Percentiles rank a stretch among this genome's conserved stretches.
Conservation (phyloP, 768 basidiomycete genomes). For the Boletus subparvulus region DNA sequence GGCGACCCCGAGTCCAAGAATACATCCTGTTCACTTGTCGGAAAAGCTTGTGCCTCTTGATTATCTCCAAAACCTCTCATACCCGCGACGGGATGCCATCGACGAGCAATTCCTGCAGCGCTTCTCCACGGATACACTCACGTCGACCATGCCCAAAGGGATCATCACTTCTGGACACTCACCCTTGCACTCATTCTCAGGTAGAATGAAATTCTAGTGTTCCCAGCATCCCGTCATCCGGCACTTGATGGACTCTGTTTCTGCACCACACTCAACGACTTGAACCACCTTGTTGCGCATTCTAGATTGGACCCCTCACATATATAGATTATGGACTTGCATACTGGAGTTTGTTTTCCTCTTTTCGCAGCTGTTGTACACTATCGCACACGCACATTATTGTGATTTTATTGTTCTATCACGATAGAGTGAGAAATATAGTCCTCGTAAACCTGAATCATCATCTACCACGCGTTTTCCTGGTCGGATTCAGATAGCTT, state of each 20-base stretch:
- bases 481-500: too few species aligned
- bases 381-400: conserved; percentile 14
- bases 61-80: conserved; percentile 55
- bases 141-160: conserved; percentile 21
- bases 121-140: conserved; percentile 41
- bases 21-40: conserved; percentile 20
- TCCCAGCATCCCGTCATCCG: background rate
- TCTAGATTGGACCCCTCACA: conserved; percentile 22
- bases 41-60: conserved; percentile 60
- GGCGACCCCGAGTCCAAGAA: conserved; percentile 36
- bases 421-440: too few species aligned
- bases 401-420: conserved; percentile 15
- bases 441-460: too few species aligned
- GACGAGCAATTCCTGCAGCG: conserved; percentile 65
- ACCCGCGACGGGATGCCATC: conserved; percentile 56
- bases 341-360: conserved; percentile 23
- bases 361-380: conserved; percentile 21
- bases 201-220: conserved; percentile 24
- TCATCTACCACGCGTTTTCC: too few species aligned
- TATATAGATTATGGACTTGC: conserved; percentile 33
- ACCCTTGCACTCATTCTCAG: conserved; percentile 23
- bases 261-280: conserved; percentile 7
- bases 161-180: conserved; percentile 10
- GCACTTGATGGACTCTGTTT: background rate
- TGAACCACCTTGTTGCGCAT: conserved; percentile 14